Conservation (phyloP, 257 asterid species). For the Salvia splendens region DNA sequence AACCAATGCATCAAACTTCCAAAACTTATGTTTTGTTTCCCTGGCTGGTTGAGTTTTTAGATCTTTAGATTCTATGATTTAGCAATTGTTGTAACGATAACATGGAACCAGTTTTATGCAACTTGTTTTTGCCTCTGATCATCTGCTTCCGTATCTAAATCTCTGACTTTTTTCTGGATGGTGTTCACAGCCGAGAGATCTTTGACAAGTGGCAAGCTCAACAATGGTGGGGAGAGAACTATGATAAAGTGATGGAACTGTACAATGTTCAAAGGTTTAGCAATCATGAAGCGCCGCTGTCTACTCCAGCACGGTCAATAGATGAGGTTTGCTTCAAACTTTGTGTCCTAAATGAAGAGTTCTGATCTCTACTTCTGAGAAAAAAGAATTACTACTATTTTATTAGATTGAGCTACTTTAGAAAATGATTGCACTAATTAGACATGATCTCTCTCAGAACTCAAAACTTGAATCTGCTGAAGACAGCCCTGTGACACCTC, state of each 20-base stretch:
- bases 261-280: constrained; percentile 80
- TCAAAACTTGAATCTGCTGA: constrained; percentile 61
- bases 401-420: neutral
- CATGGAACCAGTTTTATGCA: constrained; percentile 4
- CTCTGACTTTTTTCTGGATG: constrained; percentile 33
- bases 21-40: neutral
- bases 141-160: constrained; percentile 19
- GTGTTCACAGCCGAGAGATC: constrained; percentile 73
- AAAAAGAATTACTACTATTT: neutral
- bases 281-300: constrained; percentile 56
- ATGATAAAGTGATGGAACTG: constrained; percentile 81
- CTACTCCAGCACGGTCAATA: constrained; percentile 69
- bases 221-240: constrained; percentile 90
- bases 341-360: neutral
- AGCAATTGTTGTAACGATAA: neutral
- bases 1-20: neutral
- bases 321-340: constrained; percentile 58
- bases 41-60: constrained; percentile 4
- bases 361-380: neutral
- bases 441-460: constrained; percentile 45
- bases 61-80: neutral
- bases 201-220: constrained; percentile 95
- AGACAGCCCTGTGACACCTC: constrained; percentile 79
- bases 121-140: neutral
- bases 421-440: neutral